Percentiles rank a stretch among this genome's conserved stretches.
Conservation (phyloP, 768 basidiomycete genomes). For the Mrakia hoshinonis region DNA sequence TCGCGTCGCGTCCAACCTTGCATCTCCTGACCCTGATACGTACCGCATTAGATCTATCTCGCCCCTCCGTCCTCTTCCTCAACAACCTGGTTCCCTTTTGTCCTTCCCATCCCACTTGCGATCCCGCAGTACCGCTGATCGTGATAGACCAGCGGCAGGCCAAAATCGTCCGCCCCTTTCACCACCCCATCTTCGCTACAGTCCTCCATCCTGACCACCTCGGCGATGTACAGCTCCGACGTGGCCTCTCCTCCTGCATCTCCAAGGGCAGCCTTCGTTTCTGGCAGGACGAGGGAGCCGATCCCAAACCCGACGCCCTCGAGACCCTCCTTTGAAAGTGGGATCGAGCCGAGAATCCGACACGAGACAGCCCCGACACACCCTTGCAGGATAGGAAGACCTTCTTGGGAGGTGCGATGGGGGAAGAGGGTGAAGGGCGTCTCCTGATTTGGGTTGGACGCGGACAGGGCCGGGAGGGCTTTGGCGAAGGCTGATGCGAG, state of each 20-base stretch:
- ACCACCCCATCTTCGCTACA: not conserved
- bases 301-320: slow-evolving; percentile 33
- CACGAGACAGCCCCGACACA: slow-evolving; percentile 67
- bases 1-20: not conserved
- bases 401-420: slow-evolving; percentile 45
- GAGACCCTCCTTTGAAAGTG: slow-evolving; percentile 48
- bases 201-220: slow-evolving; percentile 56
- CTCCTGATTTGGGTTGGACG: slow-evolving; percentile 40
- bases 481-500: slow-evolving; percentile 64
- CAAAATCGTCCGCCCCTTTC: not conserved
- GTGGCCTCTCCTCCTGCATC: slow-evolving; percentile 44
- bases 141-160: slow-evolving; percentile 28
- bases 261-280: not conserved
- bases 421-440: slow-evolving; percentile 31
- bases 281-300: slow-evolving; percentile 31
- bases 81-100: not conserved
- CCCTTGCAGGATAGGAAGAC: slow-evolving; percentile 54
- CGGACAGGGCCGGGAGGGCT: slow-evolving; percentile 57
- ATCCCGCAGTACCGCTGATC: slow-evolving; percentile 29
- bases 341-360: slow-evolving; percentile 56
- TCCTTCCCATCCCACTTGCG: slow-evolving; percentile 5
- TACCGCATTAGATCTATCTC: not conserved
- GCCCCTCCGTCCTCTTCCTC: slow-evolving; percentile 8
- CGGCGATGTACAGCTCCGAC: slow-evolving; percentile 64
- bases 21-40: not conserved